Evolutionary conservation across 2,329 filamentous ascomycete species (phyloP).

Genomic region (Achaetomium macrosporum): DNA sequence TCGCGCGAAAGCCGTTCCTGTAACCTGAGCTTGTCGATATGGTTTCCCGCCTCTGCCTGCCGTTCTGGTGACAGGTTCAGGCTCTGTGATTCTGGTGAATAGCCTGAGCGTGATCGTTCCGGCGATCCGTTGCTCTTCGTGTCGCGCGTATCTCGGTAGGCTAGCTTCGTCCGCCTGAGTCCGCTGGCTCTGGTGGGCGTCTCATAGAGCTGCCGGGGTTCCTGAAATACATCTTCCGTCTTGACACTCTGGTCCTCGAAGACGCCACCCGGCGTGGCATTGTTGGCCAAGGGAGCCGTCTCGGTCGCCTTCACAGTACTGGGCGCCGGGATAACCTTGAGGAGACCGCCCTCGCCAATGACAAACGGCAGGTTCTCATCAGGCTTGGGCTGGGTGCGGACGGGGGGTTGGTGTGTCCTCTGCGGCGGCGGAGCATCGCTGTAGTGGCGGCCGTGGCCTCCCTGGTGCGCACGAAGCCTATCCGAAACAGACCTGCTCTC

Average conservation of each 20-base stretch:
- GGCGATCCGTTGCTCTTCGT: conserved; percentile 23
- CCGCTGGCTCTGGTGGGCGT: conserved; percentile 25
- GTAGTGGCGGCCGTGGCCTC: conserved; percentile 21
- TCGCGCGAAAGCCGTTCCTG: conserved; percentile 24
- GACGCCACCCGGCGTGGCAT: conserved; percentile 15
- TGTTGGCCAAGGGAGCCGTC: conserved; percentile 21
- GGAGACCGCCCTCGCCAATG: conserved; percentile 33
- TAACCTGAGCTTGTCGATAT: conserved; percentile 21
- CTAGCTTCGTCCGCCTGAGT: conserved; percentile 32
- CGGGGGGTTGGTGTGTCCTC: conserved; percentile 8
- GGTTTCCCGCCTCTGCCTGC: conserved; percentile 12
- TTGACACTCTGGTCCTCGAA: conserved; percentile 23
- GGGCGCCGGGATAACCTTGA: conserved; percentile 29
- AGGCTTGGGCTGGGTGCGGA: conserved; percentile 16
- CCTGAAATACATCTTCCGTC: conserved; percentile 23
- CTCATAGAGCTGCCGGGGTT: conserved; percentile 24
- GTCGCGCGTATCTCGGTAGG: conserved; percentile 35
- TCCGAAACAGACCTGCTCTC: conserved; percentile 25
- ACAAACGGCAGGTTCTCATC: conserved; percentile 28
- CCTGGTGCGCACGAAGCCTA: conserved; percentile 20
- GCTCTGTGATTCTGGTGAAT: conserved; percentile 18
- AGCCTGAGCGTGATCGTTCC: conserved; percentile 9
- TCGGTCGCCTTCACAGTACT: conserved; percentile 17
- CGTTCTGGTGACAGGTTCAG: conserved; percentile 23
- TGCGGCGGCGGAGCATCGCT: conserved; percentile 20